phyloP scores from a whole-genome alignment of 495 filamentous ascomycete species.

The Penicillium paxilli region DNA sequence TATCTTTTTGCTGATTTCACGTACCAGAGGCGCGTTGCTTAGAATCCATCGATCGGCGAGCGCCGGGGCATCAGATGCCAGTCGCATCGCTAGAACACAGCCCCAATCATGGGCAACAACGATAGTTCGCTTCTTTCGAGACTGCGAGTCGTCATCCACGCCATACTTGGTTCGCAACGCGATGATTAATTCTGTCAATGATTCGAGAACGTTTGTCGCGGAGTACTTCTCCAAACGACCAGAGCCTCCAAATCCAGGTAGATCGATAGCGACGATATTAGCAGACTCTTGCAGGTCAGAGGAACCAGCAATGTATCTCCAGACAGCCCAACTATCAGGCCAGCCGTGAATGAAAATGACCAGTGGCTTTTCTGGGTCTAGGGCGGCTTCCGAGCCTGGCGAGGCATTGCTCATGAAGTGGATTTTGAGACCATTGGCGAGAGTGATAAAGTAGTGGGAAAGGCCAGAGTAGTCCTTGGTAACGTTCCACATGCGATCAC shows the following conservation, averaged over 20 bases:
- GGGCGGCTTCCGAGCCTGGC: constrained; percentile 14
- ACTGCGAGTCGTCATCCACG: constrained; percentile 28
- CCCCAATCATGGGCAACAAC: constrained; percentile 62
- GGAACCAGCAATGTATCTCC: constrained; percentile 43
- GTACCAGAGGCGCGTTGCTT: constrained; percentile 50
- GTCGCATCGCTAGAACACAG: constrained; percentile 48
- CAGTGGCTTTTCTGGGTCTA: constrained; percentile 37
- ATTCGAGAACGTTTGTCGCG: constrained; percentile 50
- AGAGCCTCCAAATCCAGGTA: constrained; percentile 58
- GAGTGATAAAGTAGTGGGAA: constrained; percentile 46
- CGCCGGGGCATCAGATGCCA: constrained; percentile 55
- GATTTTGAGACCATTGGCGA: constrained; percentile 50
- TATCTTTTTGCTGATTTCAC: constrained; percentile 11
- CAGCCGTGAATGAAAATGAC: constrained; percentile 61
- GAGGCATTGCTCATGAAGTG: constrained; percentile 51
- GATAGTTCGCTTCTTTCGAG: constrained; percentile 37
- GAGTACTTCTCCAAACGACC: constrained; percentile 47
- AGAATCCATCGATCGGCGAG: constrained; percentile 55
- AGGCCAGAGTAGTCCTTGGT: constrained; percentile 38
- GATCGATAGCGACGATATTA: constrained; percentile 50
- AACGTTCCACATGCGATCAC: constrained; percentile 48
- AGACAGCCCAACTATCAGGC: constrained; percentile 57
- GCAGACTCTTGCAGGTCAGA: constrained; percentile 30
- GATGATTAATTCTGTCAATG: constrained; percentile 49
- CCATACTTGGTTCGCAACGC: constrained; percentile 47